Evolutionary conservation across 2,329 filamentous ascomycete species (phyloP).

Genomic region (Lachnellula cervina): DNA sequence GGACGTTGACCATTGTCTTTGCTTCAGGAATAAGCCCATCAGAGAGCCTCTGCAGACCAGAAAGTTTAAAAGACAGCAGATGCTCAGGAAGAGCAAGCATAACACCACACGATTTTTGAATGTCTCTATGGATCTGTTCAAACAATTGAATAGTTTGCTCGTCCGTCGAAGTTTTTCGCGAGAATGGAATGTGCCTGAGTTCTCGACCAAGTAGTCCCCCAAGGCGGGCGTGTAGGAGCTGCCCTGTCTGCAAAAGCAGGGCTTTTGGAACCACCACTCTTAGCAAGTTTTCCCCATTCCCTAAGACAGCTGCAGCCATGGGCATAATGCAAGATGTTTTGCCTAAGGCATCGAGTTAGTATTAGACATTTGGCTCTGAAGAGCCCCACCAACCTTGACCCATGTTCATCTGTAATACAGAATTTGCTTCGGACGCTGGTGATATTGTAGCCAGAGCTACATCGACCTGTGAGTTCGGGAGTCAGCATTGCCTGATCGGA

Average conservation of each 20-base stretch:
- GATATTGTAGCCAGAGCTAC: conserved; percentile 57
- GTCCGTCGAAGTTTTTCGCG: conserved; percentile 36
- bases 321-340: conserved; percentile 55
- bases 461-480: conserved; percentile 43
- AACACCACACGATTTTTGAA: conserved; percentile 36
- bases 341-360: conserved; percentile 33
- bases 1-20: conserved; percentile 38
- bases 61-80: conserved; percentile 48
- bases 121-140: conserved; percentile 35
- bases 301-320: conserved; percentile 43
- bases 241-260: conserved; percentile 41
- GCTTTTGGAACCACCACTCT: conserved; percentile 42
- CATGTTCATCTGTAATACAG: conserved; percentile 64
- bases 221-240: conserved; percentile 40
- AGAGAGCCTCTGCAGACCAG: conserved; percentile 43
- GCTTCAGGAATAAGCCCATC: conserved; percentile 37
- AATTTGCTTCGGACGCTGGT: conserved; percentile 48
- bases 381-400: conserved; percentile 45
- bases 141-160: conserved; percentile 31
- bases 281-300: conserved; percentile 37
- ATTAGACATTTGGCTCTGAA: not conserved
- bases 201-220: conserved; percentile 40
- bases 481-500: not conserved
- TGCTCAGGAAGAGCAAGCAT: conserved; percentile 49
- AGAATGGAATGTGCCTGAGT: conserved; percentile 44